Evolutionary conservation across 2,329 filamentous ascomycete genomes (phyloP), one percentile per base, ranked within the genome.

Genomic region (Coniochaeta ligniaria): DNA sequence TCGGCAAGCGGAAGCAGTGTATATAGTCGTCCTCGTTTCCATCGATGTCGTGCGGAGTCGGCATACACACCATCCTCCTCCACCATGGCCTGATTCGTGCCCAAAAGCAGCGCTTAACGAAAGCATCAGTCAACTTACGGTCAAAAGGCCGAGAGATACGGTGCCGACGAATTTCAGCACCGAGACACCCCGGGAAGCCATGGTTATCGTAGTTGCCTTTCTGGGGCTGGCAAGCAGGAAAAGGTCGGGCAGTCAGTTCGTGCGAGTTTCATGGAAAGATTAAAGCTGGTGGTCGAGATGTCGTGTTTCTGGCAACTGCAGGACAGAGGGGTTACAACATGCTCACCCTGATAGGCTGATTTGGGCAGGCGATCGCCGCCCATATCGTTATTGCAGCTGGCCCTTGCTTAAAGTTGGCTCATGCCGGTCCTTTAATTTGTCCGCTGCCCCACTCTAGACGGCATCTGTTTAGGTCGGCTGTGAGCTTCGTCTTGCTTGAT

Each of bases 111-210:
- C 47, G 47, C 24, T 16, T 52, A 38, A 57, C 31, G 31, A 36
- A 35, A 38, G 54, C 54, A 57, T 35, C 8, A 17, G 14, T 14
- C 6, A 24, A 80, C 89, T 70, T 84, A 96, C 92, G 62, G 92
- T 96, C 74, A 96, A 78, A 61, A 97, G 83, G 64, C 94, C 94
- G 61, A 97, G 83, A 68, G 90, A 94, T 66, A 96, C 85, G 58
- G 92, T 96, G 70, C 94, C 94, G 67, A 97, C 89, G 74, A 97
- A 96, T 79, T 98, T 97, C 78, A 90, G 86, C 74, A 89, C 78
- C 60, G 91, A 87, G 70, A 96, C 81, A 70, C 86, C 85, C 69
- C 82, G 86, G 68, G 83, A 85, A 68, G 85, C 81, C 84, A 92
- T 90, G 47, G 24, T 52, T 31, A 8, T 24, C 17, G 47, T 52